Conservation (phyloP, 257 asterid genomes). For the Parsonsia alboflavescens region DNA sequence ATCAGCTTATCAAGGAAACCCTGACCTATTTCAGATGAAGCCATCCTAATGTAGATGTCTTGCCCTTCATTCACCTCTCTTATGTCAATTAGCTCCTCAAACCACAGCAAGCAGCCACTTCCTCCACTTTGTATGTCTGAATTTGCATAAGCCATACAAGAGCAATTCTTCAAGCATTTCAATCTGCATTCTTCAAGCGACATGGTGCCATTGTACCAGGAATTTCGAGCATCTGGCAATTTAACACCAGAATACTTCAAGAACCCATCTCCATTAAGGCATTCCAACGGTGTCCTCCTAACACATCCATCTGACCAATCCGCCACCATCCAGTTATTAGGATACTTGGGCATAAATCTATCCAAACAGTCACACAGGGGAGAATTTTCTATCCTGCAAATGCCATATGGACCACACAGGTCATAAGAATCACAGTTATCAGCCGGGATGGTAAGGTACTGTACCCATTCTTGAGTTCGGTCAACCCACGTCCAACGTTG, state of each 20-base stretch:
- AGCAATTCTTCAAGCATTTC: conserved; percentile 22
- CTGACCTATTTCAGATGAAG: conserved; percentile 29
- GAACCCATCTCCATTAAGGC: conserved; percentile 21
- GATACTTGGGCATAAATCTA: conserved; percentile 22
- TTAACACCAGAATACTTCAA: conserved; percentile 22
- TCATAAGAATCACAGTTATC: conserved; percentile 26
- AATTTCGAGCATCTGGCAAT: conserved; percentile 21
- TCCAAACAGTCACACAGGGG: conserved; percentile 24
- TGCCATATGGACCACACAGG: conserved; percentile 27
- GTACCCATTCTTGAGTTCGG: conserved; percentile 23
- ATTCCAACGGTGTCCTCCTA: conserved; percentile 8
- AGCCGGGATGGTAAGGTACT: conserved; percentile 8
- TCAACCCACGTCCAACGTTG: conserved; percentile 33
- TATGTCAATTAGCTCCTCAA: conserved; percentile 25
- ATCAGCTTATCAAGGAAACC: background rate
- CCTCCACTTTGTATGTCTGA: conserved; percentile 19
- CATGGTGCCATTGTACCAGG: conserved; percentile 17
- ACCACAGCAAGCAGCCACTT: conserved; percentile 34
- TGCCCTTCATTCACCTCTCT: conserved; percentile 21
- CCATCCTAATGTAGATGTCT: conserved; percentile 29
- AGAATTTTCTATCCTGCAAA: conserved; percentile 14
- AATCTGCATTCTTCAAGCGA: conserved; percentile 21
- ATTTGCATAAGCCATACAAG: conserved; percentile 28
- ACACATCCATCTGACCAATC: conserved; percentile 30
- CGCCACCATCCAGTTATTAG: conserved; percentile 14